A percentile compares a stretch with the other conserved stretches of the same genome.
Conservation (phyloP, 2,329 filamentous ascomycete species). For the Diaporthe sp. region DNA sequence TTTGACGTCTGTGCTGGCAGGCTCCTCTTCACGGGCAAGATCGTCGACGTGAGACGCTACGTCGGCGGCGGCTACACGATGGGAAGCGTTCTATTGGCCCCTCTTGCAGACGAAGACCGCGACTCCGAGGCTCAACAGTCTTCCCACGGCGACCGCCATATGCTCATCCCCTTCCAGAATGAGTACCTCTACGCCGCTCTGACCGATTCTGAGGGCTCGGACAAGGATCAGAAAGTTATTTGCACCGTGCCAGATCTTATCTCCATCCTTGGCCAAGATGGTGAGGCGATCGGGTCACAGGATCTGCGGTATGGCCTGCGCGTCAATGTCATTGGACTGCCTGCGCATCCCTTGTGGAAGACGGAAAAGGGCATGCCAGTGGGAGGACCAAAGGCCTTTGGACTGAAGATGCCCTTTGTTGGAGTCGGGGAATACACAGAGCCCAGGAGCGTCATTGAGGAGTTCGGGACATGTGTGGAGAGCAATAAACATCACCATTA, state of each 20-base stretch:
- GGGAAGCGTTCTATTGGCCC: conserved; percentile 48
- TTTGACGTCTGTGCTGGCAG: conserved; percentile 40
- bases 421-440: conserved; percentile 8
- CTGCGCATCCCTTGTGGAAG: conserved; percentile 62
- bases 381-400: conserved; percentile 29
- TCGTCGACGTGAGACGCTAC: conserved; percentile 51
- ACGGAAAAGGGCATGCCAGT: conserved; percentile 42
- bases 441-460: conserved; percentile 34
- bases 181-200: conserved; percentile 52
- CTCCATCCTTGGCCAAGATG: conserved; percentile 52
- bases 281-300: conserved; percentile 60
- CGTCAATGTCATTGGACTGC: conserved; percentile 60
- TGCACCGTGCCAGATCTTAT: conserved; percentile 47
- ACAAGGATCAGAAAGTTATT: conserved; percentile 38
- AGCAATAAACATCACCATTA: not conserved
- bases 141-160: conserved; percentile 42
- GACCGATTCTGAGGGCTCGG: conserved; percentile 42
- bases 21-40: conserved; percentile 52
- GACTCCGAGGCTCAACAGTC: conserved; percentile 40
- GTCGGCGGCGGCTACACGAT: conserved; percentile 53
- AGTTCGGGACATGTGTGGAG: conserved; percentile 10
- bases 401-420: conserved; percentile 26
- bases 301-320: conserved; percentile 62
- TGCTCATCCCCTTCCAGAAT: conserved; percentile 55
- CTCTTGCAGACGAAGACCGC: conserved; percentile 35